Evolutionary conservation across 2,329 filamentous ascomycete species (phyloP), one percentile per base, ranked within the genome.

Genomic region (Trichoderma sp.): DNA sequence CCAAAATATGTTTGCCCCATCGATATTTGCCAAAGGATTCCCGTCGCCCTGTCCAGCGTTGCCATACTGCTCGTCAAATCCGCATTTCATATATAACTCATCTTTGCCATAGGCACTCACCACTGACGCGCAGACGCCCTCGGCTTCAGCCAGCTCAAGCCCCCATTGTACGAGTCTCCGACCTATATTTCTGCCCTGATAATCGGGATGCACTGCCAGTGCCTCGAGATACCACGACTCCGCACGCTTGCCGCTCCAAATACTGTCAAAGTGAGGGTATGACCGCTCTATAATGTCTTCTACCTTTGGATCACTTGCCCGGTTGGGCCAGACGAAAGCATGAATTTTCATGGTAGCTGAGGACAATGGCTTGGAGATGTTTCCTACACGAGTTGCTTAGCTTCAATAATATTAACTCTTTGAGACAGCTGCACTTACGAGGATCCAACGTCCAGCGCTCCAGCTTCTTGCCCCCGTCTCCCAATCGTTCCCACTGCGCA

Each of bases 221-320:
- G n/a, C 59, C 24, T 63, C 59, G 5, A 51, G 59, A 26, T 51
- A 63, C 59, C 43, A 63, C 7, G 59, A 63, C 26, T 63, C 59
- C 13, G 28, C 59, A 11, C 59, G 59, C 8, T 63, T 52, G 7
- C 46, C 59, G 30, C 28, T 34, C 59, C 59, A 63, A 1, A 63
- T 26, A 1, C 4, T 13, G 7, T 37, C 28, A 3, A 63, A 63
- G n/a, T 52, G 51, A 26, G 59, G 43, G 16, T 63, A 51, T 4
- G 59, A 34, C 8, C 43, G 43, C 16, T 63, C 43, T 14, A 63
- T 14, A 8, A 63, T 63, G 1, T 63, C 46, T 30, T 51, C 59
- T 24, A 24, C 28, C 2, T 1, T 5, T 16, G 59, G 43, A 3
- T 63, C 43, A 4, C 59, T 37, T 37, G 59, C 43, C 24, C 43